These are phyloP conservation scores for Suaeda aralocaspica DNA, from an alignment of 148 eudicot genomes.

Conservation along the genomic window DNA sequence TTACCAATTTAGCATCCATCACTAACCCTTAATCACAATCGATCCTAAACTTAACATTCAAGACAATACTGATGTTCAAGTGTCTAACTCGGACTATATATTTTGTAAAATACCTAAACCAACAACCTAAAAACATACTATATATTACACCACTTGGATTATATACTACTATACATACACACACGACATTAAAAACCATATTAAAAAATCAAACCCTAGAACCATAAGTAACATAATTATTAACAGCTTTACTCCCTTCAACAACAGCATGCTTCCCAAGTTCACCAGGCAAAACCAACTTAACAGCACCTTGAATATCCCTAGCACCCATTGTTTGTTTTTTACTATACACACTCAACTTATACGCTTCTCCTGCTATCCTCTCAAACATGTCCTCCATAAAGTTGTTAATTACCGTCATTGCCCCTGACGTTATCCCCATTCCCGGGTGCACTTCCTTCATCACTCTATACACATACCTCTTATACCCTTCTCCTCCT, in stretches of 20 bases:
- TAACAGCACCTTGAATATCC: slow-evolving; percentile 77
- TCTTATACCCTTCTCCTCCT: slow-evolving; percentile 48
- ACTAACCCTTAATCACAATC: too few species aligned
- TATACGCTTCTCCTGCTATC: slow-evolving; percentile 51
- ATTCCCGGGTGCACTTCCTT: slow-evolving; percentile 84
- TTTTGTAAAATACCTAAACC: too few species aligned
- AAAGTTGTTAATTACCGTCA: slow-evolving; percentile 61
- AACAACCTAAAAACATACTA: too few species aligned
- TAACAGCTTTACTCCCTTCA: slow-evolving; percentile 71
- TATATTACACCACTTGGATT: too few species aligned
- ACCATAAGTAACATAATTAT: slow-evolving; percentile 46
- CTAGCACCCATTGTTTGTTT: slow-evolving; percentile 53
- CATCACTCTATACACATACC: slow-evolving; percentile 55
- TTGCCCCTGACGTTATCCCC: slow-evolving; percentile 62
- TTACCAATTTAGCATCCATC: too few species aligned
- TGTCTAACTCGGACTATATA: too few species aligned
- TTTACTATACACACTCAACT: slow-evolving; percentile 25
- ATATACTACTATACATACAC: too few species aligned
- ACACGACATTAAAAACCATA: too few species aligned
- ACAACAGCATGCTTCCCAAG: slow-evolving; percentile 74
- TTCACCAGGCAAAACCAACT: slow-evolving; percentile 73
- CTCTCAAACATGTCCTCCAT: slow-evolving; percentile 81
- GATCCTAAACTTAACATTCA: too few species aligned
- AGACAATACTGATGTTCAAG: too few species aligned
- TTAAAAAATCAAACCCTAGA: too few species aligned